A percentile compares a stretch with the other conserved stretches of the same genome.
Evolutionary conservation across 2,329 filamentous ascomycete genomes (phyloP).

Genomic region (Colletotrichum kahawae): DNA sequence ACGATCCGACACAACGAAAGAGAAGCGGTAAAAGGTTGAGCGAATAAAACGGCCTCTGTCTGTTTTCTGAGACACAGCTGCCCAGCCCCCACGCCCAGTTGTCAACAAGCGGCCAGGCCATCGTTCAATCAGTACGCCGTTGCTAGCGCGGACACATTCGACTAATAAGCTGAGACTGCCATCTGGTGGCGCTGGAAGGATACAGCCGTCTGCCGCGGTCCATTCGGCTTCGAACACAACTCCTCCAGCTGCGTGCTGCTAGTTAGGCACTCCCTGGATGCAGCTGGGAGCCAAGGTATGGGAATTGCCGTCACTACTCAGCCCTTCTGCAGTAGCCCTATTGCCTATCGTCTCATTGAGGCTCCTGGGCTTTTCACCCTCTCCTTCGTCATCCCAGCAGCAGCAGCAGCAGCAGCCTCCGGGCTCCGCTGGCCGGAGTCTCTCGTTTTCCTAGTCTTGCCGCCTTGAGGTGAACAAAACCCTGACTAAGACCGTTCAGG

Average conservation of each 20-base stretch:
- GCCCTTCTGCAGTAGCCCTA: neutral
- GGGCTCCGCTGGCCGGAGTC: neutral
- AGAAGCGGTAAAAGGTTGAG: slow-evolving; percentile 7
- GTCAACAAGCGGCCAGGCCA: slow-evolving; percentile 3
- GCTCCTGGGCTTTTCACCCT: neutral
- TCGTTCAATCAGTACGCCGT: neutral
- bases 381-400: neutral
- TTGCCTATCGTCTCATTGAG: neutral
- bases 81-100: slow-evolving; percentile 13
- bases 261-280: neutral
- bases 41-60: neutral
- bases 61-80: slow-evolving; percentile 17
- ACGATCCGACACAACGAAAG: neutral
- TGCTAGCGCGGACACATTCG: neutral
- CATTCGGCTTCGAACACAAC: slow-evolving; percentile 17
- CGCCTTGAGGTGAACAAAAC: neutral
- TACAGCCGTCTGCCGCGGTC: slow-evolving; percentile 17
- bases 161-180: slow-evolving; percentile 12
- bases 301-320: neutral
- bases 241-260: neutral
- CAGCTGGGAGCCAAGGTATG: slow-evolving; percentile 4
- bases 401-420: neutral
- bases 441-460: neutral
- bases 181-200: slow-evolving; percentile 18
- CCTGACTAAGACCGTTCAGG: neutral